Conservation (phyloP, 768 basidiomycete genomes). For the Termitomyces sp. region DNA sequence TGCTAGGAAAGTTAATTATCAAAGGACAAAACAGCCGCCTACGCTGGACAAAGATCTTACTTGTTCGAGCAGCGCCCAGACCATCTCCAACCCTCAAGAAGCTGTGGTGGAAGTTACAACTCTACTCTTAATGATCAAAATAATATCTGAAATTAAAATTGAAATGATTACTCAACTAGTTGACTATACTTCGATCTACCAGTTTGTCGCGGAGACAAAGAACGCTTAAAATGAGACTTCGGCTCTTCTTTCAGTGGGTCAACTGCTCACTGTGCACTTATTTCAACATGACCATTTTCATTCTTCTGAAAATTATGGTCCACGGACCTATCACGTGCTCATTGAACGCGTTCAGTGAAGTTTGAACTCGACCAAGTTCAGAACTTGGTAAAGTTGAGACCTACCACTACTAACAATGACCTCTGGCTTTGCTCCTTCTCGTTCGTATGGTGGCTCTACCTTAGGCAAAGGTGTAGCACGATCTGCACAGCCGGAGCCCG, state of each 20-base stretch:
- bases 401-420: slow-evolving; percentile 12
- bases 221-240: too few relatives aligned
- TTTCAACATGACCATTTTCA: too few relatives aligned
- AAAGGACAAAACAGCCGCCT: slow-evolving; percentile 5
- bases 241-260: too few relatives aligned
- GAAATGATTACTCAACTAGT: too few relatives aligned
- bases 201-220: too few relatives aligned
- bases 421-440: slow-evolving; percentile 19
- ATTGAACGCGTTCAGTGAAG: slow-evolving; percentile 3
- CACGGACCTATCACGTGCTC: neutral
- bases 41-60: neutral
- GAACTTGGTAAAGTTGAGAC: neutral
- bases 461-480: neutral
- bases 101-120: neutral
- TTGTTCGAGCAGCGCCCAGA: neutral
- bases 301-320: neutral
- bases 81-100: neutral
- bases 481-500: slow-evolving; percentile 30
- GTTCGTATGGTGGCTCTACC: slow-evolving; percentile 12
- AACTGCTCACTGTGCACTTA: too few relatives aligned
- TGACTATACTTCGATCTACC: too few relatives aligned
- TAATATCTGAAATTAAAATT: too few relatives aligned
- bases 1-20: slow-evolving; percentile 30
- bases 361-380: neutral
- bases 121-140: too few relatives aligned